Percentiles rank a stretch among this genome's conserved stretches.
Evolutionary conservation across 805 yeast genomes (phyloP).

Genomic region (Saccharomycopsis fibuligera): DNA sequence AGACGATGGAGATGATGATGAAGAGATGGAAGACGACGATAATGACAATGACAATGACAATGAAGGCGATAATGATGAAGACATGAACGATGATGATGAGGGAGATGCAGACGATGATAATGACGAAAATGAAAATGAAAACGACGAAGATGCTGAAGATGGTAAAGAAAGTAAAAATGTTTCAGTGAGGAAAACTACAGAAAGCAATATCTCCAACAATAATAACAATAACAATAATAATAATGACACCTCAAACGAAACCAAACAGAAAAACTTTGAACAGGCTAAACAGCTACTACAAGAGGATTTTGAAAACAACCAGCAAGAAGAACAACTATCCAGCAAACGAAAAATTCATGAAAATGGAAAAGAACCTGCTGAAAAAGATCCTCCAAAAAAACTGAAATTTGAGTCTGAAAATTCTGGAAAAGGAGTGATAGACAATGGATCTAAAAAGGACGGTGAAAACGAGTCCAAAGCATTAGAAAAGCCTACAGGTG

Average conservation of each 20-base stretch:
- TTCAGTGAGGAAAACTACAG: background rate
- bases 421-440: background rate
- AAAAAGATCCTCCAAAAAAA: background rate
- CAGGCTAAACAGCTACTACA: background rate
- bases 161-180: conserved; percentile 19
- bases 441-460: background rate
- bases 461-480: no score
- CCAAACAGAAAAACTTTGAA: background rate
- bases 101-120: conserved; percentile 28
- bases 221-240: background rate
- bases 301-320: conserved; percentile 18
- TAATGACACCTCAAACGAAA: background rate
- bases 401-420: background rate
- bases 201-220: background rate
- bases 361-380: background rate
- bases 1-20: conserved; percentile 16
- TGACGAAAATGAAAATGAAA: conserved; percentile 23
- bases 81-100: conserved; percentile 27
- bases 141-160: conserved; percentile 26
- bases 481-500: no score
- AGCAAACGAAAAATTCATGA: background rate
- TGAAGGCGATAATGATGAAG: conserved; percentile 34
- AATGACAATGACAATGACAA: conserved; percentile 21
- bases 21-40: conserved; percentile 22
- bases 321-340: conserved; percentile 10